Evolutionary conservation across 78 protist genomes (phyloP).

Genomic region (Dictyostelium intermedium): DNA sequence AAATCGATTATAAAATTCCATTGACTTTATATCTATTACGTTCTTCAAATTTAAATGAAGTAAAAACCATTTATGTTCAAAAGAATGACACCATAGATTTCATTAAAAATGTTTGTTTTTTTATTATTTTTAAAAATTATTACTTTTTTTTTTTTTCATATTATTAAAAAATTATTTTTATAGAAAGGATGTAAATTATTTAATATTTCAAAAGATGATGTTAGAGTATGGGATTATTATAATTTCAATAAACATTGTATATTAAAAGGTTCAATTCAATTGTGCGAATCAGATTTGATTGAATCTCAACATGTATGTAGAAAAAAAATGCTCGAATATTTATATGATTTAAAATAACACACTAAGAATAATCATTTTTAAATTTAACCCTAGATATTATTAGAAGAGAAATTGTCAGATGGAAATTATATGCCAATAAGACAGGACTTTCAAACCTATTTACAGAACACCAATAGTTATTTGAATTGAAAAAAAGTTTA

Average conservation of each 20-base stretch:
- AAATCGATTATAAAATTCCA: constrained; percentile 5
- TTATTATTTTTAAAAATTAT: background rate
- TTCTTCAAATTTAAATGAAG: background rate
- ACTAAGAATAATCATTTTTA: no score
- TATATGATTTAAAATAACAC: no score
- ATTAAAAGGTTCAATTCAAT: background rate
- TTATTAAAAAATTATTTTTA: background rate
- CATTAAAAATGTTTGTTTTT: background rate
- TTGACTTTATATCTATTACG: background rate
- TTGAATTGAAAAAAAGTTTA: background rate
- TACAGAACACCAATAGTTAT: background rate
- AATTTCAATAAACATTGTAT: background rate
- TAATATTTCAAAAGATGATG: background rate
- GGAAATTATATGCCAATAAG: background rate
- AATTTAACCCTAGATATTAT: constrained; percentile 33
- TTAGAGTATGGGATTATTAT: constrained; percentile 76
- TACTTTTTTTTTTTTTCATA: background rate
- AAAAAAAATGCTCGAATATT: no score
- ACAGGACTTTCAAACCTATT: background rate
- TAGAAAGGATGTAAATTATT: constrained; percentile 18
- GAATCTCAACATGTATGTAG: constrained; percentile 50
- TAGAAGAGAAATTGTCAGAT: constrained; percentile 20
- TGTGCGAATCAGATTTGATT: constrained; percentile 19
- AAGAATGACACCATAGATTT: background rate
- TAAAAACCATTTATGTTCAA: background rate